A percentile compares a stretch with the other conserved stretches of the same genome.
Conservation (phyloP, 768 basidiomycete genomes). For the Agaricus sinodeliciosus region DNA sequence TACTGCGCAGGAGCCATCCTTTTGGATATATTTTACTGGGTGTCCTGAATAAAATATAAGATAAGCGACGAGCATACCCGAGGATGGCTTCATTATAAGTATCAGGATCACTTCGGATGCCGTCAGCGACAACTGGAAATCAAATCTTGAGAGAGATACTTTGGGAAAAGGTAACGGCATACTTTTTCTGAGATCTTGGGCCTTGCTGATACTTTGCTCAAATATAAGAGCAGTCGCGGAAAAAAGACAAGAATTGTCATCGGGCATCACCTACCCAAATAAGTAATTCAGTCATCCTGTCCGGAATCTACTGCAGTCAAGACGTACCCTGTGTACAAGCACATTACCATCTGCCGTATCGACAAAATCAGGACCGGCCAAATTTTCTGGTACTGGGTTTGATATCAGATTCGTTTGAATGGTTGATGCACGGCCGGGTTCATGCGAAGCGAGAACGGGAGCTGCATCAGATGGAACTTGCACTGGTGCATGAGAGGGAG, state of each 20-base stretch:
- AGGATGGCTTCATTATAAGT: slow-evolving; percentile 84
- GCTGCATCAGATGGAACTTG: slow-evolving; percentile 10
- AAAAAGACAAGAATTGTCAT: slow-evolving; percentile 96
- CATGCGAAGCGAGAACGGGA: slow-evolving; percentile 5
- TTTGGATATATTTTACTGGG: neutral
- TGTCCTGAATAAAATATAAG: neutral
- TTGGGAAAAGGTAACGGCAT: slow-evolving; percentile 15
- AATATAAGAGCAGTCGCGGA: slow-evolving; percentile 82
- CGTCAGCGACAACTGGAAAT: slow-evolving; percentile 70
- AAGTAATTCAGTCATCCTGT: neutral
- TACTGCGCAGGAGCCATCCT: slow-evolving; percentile 62
- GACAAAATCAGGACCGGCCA: slow-evolving; percentile 48
- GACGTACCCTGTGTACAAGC: slow-evolving; percentile 64
- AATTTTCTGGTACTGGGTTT: slow-evolving; percentile 10
- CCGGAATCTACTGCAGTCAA: neutral
- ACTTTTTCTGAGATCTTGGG: slow-evolving; percentile 70
- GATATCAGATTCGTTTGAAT: slow-evolving; percentile 8
- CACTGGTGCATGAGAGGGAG: neutral
- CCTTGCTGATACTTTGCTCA: slow-evolving; percentile 72
- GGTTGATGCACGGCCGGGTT: slow-evolving; percentile 5
- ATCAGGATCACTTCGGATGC: slow-evolving; percentile 62
- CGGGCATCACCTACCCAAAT: slow-evolving; percentile 69
- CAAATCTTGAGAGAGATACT: neutral
- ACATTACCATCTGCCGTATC: slow-evolving; percentile 50
- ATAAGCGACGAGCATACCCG: slow-evolving; percentile 43